Base-by-base conservation (phyloP, 768 basidiomycete genomes). In the Leucosporidium creatinivorum region DNA sequence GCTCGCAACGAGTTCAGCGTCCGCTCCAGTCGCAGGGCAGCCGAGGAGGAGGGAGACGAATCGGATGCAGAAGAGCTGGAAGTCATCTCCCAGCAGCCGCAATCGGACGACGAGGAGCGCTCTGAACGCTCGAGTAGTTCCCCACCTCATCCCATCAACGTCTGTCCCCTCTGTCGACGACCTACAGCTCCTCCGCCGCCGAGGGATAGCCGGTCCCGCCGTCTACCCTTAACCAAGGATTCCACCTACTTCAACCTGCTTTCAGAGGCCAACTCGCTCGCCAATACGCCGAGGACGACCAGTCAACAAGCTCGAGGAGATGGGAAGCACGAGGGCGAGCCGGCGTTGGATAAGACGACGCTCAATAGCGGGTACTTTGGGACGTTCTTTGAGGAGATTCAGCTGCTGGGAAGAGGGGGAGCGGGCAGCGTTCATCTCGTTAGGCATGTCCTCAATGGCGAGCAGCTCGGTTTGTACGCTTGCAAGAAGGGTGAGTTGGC, bases 391-490 rank as follows among this genome's bases (percentile, higher is more conserved):
- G 52, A 65, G 18, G 66, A 73, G 55, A 31, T 69, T 5, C 39
- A 62, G 49, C 33, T 69, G 18, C 63, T 73, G 0, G 72, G 69
- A 0, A 49, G 28, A 6, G 72, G 72, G 1, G 72, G 72, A 0
- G 63, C 64, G n/a, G 72, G 72, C 3, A 26, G 39, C 0, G 72
- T 73, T 0, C 58, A 66, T 39, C 66, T 73, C 15, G 72, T 69
- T 1, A 63, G 66, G 25, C 72, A 73, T 21, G 48, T 69, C 7
- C 54, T 73, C 12, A 69, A 73, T 25, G 72, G 72, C 25, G 72
- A 73, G 49, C 60, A 51, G 6, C 64, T 73, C 21, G 72, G 72
- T 0, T 25, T 69, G n/a, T 73, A 73, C 55, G 72, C 72, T 0
- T 61, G 60, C 60, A 73, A 73, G 58, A 72, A 72, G 56, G 62